These are phyloP conservation scores for Luzula sylvatica DNA, from an alignment of 176 grass and related monocot genomes.

Conservation along the genomic window DNA sequence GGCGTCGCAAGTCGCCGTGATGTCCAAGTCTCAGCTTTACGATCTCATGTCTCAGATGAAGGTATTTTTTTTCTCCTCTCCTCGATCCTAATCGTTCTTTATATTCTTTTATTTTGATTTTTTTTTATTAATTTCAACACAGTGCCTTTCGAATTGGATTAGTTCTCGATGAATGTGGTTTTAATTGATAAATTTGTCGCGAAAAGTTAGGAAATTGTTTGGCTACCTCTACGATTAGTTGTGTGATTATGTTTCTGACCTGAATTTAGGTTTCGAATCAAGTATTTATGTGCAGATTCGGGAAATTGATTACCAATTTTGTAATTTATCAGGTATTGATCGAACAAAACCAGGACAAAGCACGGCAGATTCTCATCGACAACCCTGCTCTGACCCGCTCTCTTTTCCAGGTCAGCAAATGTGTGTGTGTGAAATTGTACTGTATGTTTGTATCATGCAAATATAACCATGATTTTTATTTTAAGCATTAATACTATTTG, in stretches of 20 bases:
- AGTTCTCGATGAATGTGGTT: no score
- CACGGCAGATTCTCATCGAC: conserved; percentile 74
- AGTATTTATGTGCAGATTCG: neutral
- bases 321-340: conserved; percentile 37
- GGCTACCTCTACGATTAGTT: no score
- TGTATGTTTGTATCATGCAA: no score
- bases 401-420: conserved; percentile 55
- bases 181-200: no score
- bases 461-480: neutral
- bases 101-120: neutral
- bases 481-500: conserved; percentile 2
- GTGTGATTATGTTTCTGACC: neutral
- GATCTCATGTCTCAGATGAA: conserved; percentile 92
- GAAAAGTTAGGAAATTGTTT: no score
- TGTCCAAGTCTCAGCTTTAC: conserved; percentile 77
- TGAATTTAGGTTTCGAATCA: neutral
- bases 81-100: neutral
- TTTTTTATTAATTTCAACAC: neutral
- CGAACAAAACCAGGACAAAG: conserved; percentile 75
- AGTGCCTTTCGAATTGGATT: neutral
- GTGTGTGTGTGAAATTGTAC: no score
- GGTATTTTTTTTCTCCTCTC: conserved; percentile 21
- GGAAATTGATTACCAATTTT: neutral
- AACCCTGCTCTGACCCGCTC: conserved; percentile 77
- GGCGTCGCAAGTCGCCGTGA: conserved; percentile 46